Conservation (phyloP, 176 grass and related monocot genomes). For the Cymbopogon citratus region DNA sequence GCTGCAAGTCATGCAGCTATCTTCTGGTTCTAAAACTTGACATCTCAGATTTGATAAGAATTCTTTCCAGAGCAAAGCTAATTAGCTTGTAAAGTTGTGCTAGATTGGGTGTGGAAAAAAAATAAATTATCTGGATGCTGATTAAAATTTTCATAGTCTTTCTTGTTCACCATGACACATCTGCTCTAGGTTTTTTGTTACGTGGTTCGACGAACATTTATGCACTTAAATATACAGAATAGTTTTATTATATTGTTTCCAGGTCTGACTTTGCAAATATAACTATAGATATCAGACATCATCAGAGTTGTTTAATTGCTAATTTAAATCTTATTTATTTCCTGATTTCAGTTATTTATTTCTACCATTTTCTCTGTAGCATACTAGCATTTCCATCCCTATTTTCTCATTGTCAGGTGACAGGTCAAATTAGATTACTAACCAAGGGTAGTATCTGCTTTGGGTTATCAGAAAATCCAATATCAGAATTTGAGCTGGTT, state of each 20-base stretch:
- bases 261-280: not conserved
- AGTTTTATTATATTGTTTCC: not conserved
- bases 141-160: not conserved
- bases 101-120: not conserved
- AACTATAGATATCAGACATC: not conserved
- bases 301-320: not conserved
- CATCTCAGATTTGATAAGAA: not conserved
- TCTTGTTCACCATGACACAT: not conserved
- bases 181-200: not conserved
- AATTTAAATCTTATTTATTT: slow-evolving; percentile 16
- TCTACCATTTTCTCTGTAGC: not conserved
- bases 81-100: not conserved
- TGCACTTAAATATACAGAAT: not conserved
- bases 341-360: not conserved
- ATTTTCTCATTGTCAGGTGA: slow-evolving; percentile 62
- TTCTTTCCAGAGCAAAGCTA: slow-evolving; percentile 3
- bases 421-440: slow-evolving; percentile 91
- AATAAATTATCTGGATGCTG: not conserved
- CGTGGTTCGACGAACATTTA: not conserved
- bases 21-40: slow-evolving; percentile 17
- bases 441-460: slow-evolving; percentile 92
- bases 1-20: slow-evolving; percentile 1
- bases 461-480: slow-evolving; percentile 89
- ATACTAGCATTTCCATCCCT: slow-evolving; percentile 9
- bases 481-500: slow-evolving; percentile 98